A percentile compares a stretch with the other conserved stretches of the same genome.
Evolutionary conservation across 352 stramenopile genomes (phyloP).

Genomic region (Phytophthora kernoviae): DNA sequence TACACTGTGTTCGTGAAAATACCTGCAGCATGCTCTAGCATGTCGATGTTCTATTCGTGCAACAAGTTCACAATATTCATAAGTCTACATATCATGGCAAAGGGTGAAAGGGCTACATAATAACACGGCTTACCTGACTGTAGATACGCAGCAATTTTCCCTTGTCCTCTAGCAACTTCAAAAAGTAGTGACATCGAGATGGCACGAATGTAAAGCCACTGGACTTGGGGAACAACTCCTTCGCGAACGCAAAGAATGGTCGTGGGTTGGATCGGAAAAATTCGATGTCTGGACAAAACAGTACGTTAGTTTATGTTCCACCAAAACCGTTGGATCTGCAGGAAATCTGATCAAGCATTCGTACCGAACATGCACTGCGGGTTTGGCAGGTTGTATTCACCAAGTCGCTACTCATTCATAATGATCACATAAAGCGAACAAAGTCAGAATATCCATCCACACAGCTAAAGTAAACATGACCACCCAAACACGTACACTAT

Average conservation of each 20-base stretch:
- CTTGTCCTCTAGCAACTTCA: conserved; percentile 93
- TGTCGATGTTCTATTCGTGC: conserved; percentile 98
- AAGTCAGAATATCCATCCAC: conserved; percentile 6
- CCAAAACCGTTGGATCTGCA: neutral
- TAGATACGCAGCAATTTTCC: conserved; percentile 94
- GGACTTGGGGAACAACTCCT: conserved; percentile 82
- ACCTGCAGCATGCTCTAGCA: conserved; percentile 93
- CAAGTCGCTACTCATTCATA: conserved; percentile 47
- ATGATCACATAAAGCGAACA: conserved; percentile 4
- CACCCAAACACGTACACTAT: conserved; percentile 70
- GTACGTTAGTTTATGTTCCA: conserved; percentile 43
- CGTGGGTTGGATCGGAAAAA: conserved; percentile 96
- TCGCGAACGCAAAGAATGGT: conserved; percentile 98
- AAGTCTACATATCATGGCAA: neutral
- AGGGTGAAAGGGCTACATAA: neutral
- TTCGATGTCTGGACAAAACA: conserved; percentile 87
- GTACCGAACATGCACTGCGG: conserved; percentile 89
- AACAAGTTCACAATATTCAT: neutral
- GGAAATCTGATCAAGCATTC: neutral
- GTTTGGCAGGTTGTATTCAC: conserved; percentile 85
- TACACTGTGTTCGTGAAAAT: conserved; percentile 91
- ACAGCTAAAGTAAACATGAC: neutral
- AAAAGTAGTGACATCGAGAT: conserved; percentile 94
- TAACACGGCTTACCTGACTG: conserved; percentile 59
- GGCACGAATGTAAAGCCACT: conserved; percentile 86